Evolutionary conservation across 2,329 filamentous ascomycete species (phyloP).

Genomic region (Colletotrichum somersetense): DNA sequence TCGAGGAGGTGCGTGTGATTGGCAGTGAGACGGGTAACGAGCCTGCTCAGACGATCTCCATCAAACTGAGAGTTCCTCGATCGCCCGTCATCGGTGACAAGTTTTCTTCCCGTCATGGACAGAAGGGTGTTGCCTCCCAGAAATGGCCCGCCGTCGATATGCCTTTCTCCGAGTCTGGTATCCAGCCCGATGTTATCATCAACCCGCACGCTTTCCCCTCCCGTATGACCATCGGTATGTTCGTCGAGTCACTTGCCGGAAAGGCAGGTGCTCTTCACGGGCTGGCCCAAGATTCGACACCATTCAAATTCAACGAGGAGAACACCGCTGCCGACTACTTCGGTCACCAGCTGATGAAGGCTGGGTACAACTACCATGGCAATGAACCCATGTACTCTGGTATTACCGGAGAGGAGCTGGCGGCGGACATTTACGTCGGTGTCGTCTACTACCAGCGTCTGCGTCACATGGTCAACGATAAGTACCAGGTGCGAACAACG

Average conservation of each 20-base stretch:
- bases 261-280: constrained; percentile 96
- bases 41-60: constrained; percentile 86
- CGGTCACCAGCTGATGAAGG: constrained; percentile 93
- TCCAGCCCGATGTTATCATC: constrained; percentile 98
- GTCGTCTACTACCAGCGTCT: constrained; percentile 98
- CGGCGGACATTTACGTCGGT: constrained; percentile 95
- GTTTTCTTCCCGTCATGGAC: constrained; percentile 97
- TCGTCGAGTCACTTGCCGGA: constrained; percentile 95
- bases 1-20: constrained; percentile 93
- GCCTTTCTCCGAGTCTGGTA: constrained; percentile 96
- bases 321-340: constrained; percentile 95
- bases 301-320: constrained; percentile 93
- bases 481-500: constrained; percentile 97
- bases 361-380: constrained; percentile 97
- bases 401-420: constrained; percentile 93
- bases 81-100: constrained; percentile 97
- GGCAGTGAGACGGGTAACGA: constrained; percentile 87
- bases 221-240: constrained; percentile 99
- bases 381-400: constrained; percentile 99
- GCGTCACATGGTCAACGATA: constrained; percentile 99
- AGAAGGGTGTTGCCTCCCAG: constrained; percentile 96
- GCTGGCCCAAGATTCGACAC: constrained; percentile 94
- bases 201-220: constrained; percentile 99
- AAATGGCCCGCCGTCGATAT: constrained; percentile 95
- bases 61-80: constrained; percentile 93